phyloP scores from a whole-genome alignment of 176 grass and related monocot species.

The Cenchrus americanus region DNA sequence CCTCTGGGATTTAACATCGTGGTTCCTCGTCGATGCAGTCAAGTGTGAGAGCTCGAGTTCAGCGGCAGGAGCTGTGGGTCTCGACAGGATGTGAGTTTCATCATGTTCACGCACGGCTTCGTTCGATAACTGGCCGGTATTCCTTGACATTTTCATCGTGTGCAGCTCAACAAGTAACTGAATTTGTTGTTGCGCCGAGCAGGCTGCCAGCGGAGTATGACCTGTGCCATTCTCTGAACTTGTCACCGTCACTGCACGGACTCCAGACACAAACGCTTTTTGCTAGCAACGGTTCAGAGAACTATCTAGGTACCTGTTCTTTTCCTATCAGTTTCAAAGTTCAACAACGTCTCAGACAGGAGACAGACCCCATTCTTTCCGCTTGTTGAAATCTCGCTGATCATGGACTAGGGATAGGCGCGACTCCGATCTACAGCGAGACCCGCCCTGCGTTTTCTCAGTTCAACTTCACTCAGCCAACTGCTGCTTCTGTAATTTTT shows the following conservation, averaged over 20 bases:
- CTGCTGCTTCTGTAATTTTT: slow-evolving; percentile 18
- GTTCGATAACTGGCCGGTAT: not conserved
- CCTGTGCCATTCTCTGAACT: slow-evolving; percentile 23
- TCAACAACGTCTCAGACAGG: not conserved
- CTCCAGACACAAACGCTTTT: slow-evolving; percentile 39
- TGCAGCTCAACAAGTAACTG: not conserved
- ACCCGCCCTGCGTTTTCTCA: slow-evolving; percentile 26
- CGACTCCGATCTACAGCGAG: slow-evolving; percentile 28
- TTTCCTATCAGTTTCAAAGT: not conserved
- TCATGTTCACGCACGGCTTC: not conserved
- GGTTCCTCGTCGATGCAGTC: slow-evolving; percentile 20
- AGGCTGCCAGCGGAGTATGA: slow-evolving; percentile 40
- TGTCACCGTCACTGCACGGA: slow-evolving; percentile 37
- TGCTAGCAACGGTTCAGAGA: slow-evolving; percentile 12
- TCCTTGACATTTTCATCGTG: not conserved
- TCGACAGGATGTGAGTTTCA: slow-evolving; percentile 51
- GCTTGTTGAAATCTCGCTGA: not conserved
- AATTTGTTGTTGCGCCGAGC: not conserved
- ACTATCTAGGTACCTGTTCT: slow-evolving; percentile 30
- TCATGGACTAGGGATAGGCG: not conserved
- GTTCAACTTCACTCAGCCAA: slow-evolving; percentile 42
- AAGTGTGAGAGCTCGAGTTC: slow-evolving; percentile 47
- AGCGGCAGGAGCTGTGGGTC: slow-evolving; percentile 8
- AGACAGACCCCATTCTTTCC: not conserved
- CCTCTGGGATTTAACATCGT: not conserved